Base-by-base conservation (phyloP, 2,329 filamentous ascomycete genomes). In the Chaetomium olivaceum region DNA sequence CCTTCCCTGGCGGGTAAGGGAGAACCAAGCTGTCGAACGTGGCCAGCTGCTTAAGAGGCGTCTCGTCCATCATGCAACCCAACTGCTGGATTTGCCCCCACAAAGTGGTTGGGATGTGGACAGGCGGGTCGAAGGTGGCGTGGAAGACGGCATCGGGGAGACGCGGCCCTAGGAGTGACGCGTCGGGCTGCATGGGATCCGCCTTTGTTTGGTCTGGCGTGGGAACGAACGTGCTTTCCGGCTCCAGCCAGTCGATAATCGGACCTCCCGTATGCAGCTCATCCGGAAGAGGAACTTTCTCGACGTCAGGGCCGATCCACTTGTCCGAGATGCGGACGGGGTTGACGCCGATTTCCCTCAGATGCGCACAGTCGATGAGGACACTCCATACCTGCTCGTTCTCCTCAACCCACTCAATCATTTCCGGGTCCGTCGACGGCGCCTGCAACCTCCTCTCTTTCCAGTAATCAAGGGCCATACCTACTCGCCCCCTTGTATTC, bases 391-490 rank as follows among this genome's bases (percentile, higher is more conserved):
- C 82, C 65, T 81, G 83, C 66, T 83, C 80, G 27, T 73, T 74
- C 7, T 80, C 75, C 29, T 79, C 76, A 36, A 77, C 76, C 33
- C 78, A 75, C 12, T 74, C 72, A 21, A 80, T 74, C 36, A 79
- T 76, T 21, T 77, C 74, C 56, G 77, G 75, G 56, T 70, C 76
- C 2, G 72, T 57, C 8, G 29, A 74, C 6, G 76, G 75, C 2
- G 74, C 77, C 19, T 86, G 75, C 56, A 84, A 80, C 56, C 85
- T 82, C 63, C 82, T 80, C 71, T 89, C 83, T 75, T 87, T 89
- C 91, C 91, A 95, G 75, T 94, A 96, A 69, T 92, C 89, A 48
- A 95, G 72, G 58, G 85, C 87, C 63, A 94, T 78, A 0, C 92
- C 92, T 29, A 94, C 79, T 58, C 83, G 85, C 25, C 84, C 83